A percentile compares a stretch with the other conserved stretches of the same genome.
These are phyloP conservation scores for Kickxella alabastrina DNA, from an alignment of 192 early-diverging fungal species.

Conservation along the genomic window DNA sequence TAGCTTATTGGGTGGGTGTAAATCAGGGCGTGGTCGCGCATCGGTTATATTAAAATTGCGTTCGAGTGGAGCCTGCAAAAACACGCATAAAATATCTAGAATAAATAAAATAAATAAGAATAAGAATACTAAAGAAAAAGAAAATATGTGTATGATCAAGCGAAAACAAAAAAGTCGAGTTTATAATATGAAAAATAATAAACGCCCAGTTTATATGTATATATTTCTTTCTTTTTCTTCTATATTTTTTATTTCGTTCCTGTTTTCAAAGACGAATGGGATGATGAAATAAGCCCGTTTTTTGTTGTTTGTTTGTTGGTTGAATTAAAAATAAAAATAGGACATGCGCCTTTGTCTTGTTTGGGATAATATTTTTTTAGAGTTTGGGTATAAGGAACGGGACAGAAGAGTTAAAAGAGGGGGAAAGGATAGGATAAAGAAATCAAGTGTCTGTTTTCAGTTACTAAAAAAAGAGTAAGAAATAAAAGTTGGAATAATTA, in stretches of 20 bases:
- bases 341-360: no score
- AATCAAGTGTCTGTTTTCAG: neutral
- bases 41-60: neutral
- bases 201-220: no score
- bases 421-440: no score
- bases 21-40: slow-evolving; percentile 15
- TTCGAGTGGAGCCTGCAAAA: neutral
- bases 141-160: no score
- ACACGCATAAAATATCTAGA: slow-evolving; percentile 2
- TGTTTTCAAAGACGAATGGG: neutral
- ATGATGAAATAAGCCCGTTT: no score
- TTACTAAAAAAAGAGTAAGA: neutral
- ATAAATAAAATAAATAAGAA: slow-evolving; percentile 3
- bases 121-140: neutral
- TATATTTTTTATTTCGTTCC: neutral
- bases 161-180: neutral
- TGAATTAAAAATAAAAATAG: no score
- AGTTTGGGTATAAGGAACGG: no score
- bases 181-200: no score
- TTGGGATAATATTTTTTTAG: no score
- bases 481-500: no score
- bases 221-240: neutral
- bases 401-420: no score
- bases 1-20: slow-evolving; percentile 14
- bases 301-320: no score